Percentiles rank a stretch among this genome's conserved stretches.
Evolutionary conservation across 805 yeast species (phyloP).

Genomic region (Candida sonorensis): DNA sequence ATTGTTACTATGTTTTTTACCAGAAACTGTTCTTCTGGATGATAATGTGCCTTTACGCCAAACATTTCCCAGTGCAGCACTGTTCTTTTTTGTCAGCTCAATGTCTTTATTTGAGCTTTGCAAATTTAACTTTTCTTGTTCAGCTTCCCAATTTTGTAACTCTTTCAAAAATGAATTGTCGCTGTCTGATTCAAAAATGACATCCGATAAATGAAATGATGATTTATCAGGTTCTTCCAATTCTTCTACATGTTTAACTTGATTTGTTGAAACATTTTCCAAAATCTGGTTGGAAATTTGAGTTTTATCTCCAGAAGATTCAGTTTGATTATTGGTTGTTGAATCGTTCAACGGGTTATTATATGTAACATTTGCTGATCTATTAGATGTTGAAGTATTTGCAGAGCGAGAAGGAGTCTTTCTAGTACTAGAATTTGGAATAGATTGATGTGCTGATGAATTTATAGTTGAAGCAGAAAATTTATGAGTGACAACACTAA

Average conservation of each 20-base stretch:
- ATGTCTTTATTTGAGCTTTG: too few relatives aligned
- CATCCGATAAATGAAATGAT: constrained; percentile 17
- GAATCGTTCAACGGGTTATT: constrained; percentile 19
- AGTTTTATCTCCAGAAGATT: too few relatives aligned
- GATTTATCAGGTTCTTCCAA: too few relatives aligned
- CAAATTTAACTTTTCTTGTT: too few relatives aligned
- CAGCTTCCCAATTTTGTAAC: constrained; percentile 29
- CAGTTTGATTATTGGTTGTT: constrained; percentile 11
- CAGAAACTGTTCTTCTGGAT: constrained; percentile 8
- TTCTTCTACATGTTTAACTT: not conserved
- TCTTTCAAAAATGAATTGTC: constrained; percentile 38
- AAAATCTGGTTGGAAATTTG: too few relatives aligned
- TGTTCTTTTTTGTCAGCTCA: constrained; percentile 6
- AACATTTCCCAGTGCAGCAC: constrained; percentile 16
- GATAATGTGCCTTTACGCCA: constrained; percentile 26
- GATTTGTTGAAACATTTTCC: not conserved
- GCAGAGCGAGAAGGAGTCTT: too few relatives aligned
- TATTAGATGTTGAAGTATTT: too few relatives aligned
- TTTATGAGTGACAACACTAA: constrained; percentile 14
- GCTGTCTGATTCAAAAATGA: constrained; percentile 31
- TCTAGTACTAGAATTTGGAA: too few relatives aligned
- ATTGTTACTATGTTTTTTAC: constrained; percentile 8
- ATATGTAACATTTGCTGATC: constrained; percentile 10
- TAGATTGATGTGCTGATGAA: too few relatives aligned
- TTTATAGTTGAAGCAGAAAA: constrained; percentile 2